phyloP scores from a whole-genome alignment of 306 rosid species.

The Lupinus albus region DNA sequence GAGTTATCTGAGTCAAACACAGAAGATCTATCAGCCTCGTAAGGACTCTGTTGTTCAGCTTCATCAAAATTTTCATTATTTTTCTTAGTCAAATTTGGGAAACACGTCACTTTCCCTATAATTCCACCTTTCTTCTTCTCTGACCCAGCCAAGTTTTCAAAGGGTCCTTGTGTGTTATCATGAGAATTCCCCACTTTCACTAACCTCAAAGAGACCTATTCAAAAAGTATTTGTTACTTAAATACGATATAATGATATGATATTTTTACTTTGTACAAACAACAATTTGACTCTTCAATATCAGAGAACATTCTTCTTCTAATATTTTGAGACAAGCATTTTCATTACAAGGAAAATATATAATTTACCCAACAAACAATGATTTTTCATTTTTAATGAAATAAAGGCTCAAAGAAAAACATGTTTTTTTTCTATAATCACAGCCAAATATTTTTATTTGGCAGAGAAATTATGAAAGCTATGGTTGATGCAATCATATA shows the following conservation, averaged over 20 bases:
- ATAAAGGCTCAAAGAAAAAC: neutral
- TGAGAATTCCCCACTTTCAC: slow-evolving; percentile 42
- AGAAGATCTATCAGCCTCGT: slow-evolving; percentile 46
- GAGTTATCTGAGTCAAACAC: slow-evolving; percentile 53
- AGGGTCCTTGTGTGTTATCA: slow-evolving; percentile 36
- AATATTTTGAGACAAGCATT: slow-evolving; percentile 8
- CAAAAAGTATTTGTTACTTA: neutral
- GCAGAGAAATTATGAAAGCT: neutral
- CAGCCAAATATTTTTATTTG: slow-evolving; percentile 12
- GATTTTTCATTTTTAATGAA: too few relatives aligned
- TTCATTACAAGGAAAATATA: slow-evolving; percentile 15
- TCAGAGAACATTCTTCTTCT: too few relatives aligned
- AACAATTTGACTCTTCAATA: too few relatives aligned
- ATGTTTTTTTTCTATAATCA: neutral
- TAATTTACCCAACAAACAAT: neutral
- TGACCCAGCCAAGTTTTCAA: slow-evolving; percentile 34
- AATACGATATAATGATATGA: too few relatives aligned
- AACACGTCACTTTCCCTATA: slow-evolving; percentile 34
- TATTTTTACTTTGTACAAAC: too few relatives aligned
- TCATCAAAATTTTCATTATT: slow-evolving; percentile 39
- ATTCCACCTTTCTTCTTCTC: slow-evolving; percentile 36
- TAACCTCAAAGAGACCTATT: slow-evolving; percentile 56
- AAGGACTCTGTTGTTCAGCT: slow-evolving; percentile 4
- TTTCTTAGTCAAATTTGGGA: slow-evolving; percentile 44
- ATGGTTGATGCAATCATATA: neutral